Evolutionary conservation across 805 yeast genomes (phyloP).

Genomic region (Metschnikowia shivogae): DNA sequence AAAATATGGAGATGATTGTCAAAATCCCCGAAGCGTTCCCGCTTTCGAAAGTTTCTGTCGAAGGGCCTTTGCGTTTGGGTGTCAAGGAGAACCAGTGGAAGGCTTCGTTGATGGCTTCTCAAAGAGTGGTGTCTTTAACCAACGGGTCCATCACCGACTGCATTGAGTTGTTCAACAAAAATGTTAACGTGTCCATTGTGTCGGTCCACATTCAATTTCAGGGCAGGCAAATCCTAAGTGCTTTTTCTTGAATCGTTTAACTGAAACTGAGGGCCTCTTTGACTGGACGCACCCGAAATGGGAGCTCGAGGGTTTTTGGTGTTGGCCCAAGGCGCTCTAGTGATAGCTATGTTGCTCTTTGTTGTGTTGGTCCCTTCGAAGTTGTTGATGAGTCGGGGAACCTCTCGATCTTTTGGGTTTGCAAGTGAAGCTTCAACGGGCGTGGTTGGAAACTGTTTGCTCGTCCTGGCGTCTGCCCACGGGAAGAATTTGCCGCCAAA

Average conservation of each 20-base stretch:
- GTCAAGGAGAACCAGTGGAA: slow-evolving; percentile 91
- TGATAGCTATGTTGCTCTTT: slow-evolving; percentile 27
- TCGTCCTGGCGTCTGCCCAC: slow-evolving; percentile 14
- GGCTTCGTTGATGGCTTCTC: slow-evolving; percentile 91
- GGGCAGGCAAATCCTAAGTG: slow-evolving; percentile 16
- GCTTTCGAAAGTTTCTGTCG: slow-evolving; percentile 64
- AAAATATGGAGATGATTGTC: slow-evolving; percentile 73
- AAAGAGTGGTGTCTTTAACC: slow-evolving; percentile 69
- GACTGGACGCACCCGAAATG: not conserved
- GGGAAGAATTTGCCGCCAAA: slow-evolving; percentile 50
- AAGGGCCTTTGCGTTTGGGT: slow-evolving; percentile 78
- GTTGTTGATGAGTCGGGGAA: slow-evolving; percentile 22
- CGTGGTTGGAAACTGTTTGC: slow-evolving; percentile 7
- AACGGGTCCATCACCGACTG: slow-evolving; percentile 70
- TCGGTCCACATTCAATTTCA: slow-evolving; percentile 58
- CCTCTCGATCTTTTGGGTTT: slow-evolving; percentile 3
- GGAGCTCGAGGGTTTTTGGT: not conserved
- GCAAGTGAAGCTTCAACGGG: not conserved
- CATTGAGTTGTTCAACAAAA: slow-evolving; percentile 62
- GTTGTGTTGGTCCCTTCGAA: slow-evolving; percentile 27
- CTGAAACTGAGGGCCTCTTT: not conserved
- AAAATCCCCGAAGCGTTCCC: slow-evolving; percentile 76
- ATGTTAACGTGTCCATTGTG: slow-evolving; percentile 94
- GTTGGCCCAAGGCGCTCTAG: slow-evolving; percentile 41
- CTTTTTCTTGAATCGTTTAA: not conserved